Base-by-base conservation (phyloP, 176 grass and related monocot genomes). In the Luzula sylvatica region DNA sequence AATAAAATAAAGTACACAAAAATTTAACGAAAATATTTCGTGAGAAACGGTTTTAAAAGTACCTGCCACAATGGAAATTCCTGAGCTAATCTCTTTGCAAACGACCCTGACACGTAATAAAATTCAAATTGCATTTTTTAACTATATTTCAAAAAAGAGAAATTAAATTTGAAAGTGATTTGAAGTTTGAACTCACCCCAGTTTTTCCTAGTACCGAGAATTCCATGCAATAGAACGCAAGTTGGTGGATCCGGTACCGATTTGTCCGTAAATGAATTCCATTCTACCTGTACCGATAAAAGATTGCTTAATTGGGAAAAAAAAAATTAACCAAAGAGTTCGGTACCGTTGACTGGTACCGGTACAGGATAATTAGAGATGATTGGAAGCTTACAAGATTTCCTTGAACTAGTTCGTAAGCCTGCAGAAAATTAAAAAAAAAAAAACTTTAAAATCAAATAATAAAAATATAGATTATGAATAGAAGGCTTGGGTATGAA, bases 1-100 rank as follows among this genome's bases (percentile, higher is more conserved):
- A 61, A 8, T 38, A 5, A 63, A 23, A 19, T 11, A 55, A 54
- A 65, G 18, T 2, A 5, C 52, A 23, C 59, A 13, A 1, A 46
- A 18, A 49, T 23, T 61, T 39, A 25, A 38, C 13, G 42, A 7
- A 55, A 50, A 24, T 1, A 48, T 53, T 9, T 38, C 52, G 47
- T 46, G 56, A 50, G 62, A 52, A 55, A 3, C 22, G 39, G 59
- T 17, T 70, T 20, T 32, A 67, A 52, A 53, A 15, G 25, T 49
- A 87, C 85, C 92, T 98, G 92, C 92, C 92, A 98, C 92, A 87
- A 86, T 3, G 92, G 92, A 55, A 98, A 98, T 82, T 98, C 85
- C 78, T 90, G 78, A 72, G 85, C 85, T 65, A 98, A 70, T 54
- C 85, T 90, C 66, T 80, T 87, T 4, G 81, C 68, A 70, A 98